A percentile compares a stretch with the other conserved stretches of the same genome.
phyloP scores from a whole-genome alignment of 1,139 yeast species.

The Martiniozyma asiatica region DNA sequence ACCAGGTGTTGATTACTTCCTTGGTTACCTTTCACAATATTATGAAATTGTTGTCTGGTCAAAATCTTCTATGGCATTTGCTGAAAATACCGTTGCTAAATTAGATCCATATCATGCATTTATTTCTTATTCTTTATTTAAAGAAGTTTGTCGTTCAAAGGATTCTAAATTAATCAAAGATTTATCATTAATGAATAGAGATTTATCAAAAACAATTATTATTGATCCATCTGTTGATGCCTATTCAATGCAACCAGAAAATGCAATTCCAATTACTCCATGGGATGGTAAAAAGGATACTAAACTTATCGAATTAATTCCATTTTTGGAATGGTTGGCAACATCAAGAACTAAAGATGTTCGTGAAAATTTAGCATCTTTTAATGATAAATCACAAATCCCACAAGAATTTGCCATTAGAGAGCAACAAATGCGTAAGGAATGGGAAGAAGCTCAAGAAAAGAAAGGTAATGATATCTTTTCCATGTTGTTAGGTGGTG shows the following conservation, averaged over 20 bases:
- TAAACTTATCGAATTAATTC: constrained; percentile 64
- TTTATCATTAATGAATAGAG: constrained; percentile 81
- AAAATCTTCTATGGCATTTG: constrained; percentile 73
- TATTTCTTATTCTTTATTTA: constrained; percentile 74
- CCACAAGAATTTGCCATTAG: constrained; percentile 74
- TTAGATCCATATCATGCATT: constrained; percentile 90
- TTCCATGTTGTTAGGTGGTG: constrained; percentile 45
- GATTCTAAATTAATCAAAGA: constrained; percentile 86
- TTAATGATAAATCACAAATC: constrained; percentile 48
- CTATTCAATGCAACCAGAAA: constrained; percentile 79
- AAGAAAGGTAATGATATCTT: constrained; percentile 13
- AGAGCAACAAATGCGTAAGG: constrained; percentile 61
- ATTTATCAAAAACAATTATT: constrained; percentile 65
- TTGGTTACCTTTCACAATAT: constrained; percentile 88
- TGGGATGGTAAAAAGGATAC: constrained; percentile 89
- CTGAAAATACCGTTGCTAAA: constrained; percentile 75
- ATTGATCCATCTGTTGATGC: constrained; percentile 70
- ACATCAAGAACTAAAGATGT: constrained; percentile 86
- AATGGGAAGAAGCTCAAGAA: constrained; percentile 54
- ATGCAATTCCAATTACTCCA: constrained; percentile 68
- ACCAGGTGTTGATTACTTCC: constrained; percentile 94
- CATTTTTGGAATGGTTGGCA: constrained; percentile 89
- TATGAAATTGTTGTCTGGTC: constrained; percentile 90
- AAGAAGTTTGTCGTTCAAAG: constrained; percentile 84
- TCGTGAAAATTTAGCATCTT: constrained; percentile 74